Percentiles rank a stretch among this genome's conserved stretches.
phyloP scores from a whole-genome alignment of 768 basidiomycete genomes.

The Cantharellus cinnabarinus region DNA sequence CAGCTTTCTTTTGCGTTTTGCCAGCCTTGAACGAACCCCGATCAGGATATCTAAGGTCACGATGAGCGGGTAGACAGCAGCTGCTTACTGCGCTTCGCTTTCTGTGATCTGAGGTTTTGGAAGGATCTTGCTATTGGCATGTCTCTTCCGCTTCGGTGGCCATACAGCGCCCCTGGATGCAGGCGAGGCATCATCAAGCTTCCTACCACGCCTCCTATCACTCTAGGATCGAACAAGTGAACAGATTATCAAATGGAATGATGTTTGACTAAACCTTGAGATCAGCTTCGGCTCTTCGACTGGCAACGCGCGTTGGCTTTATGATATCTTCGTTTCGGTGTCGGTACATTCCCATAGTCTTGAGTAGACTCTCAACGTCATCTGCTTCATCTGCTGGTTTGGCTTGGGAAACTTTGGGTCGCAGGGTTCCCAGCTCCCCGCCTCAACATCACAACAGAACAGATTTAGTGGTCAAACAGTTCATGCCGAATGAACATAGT shows the following conservation, averaged over 20 bases:
- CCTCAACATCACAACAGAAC: background rate
- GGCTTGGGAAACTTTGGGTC: background rate
- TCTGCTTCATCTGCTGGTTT: background rate
- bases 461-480: background rate
- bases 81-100: background rate
- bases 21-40: background rate
- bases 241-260: background rate
- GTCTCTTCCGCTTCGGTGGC: background rate
- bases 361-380: background rate
- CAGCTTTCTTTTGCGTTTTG: background rate
- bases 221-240: background rate
- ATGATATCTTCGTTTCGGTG: background rate
- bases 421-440: background rate
- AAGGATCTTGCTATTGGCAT: background rate
- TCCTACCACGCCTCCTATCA: background rate
- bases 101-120: background rate
- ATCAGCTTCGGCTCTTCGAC: background rate
- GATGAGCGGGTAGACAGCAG: background rate
- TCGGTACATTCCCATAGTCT: background rate
- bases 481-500: background rate
- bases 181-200: background rate
- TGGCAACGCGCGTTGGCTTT: background rate
- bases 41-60: background rate
- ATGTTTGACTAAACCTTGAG: background rate
- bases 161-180: background rate